Conservation (phyloP, 2,329 filamentous ascomycete genomes). For the Pyrenochaeta sp. region DNA sequence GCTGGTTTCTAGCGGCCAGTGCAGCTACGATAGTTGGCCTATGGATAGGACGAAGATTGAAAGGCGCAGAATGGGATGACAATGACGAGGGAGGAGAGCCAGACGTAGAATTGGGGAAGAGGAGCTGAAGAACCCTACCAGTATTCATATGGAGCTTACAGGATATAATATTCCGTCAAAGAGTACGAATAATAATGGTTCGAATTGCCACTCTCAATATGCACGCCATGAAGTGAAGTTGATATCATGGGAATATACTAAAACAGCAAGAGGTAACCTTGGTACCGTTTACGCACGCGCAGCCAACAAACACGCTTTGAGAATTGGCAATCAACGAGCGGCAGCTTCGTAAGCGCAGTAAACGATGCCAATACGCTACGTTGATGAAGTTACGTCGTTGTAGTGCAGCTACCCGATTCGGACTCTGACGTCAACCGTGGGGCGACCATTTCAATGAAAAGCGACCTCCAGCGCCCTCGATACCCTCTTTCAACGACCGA, state of each 20-base stretch:
- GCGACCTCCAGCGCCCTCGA: slow-evolving; percentile 8
- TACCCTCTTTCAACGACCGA: not conserved
- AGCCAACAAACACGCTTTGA: not conserved
- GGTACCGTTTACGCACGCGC: not conserved
- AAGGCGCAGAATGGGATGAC: slow-evolving; percentile 49
- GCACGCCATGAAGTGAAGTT: too few relatives aligned
- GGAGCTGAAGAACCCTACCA: slow-evolving; percentile 56
- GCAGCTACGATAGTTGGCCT: slow-evolving; percentile 73
- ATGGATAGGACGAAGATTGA: slow-evolving; percentile 72
- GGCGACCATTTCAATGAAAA: slow-evolving; percentile 20
- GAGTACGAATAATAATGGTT: too few relatives aligned
- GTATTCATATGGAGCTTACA: too few relatives aligned
- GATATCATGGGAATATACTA: not conserved
- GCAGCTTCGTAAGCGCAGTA: slow-evolving; percentile 13
- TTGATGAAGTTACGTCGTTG: slow-evolving; percentile 34
- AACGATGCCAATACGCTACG: slow-evolving; percentile 6
- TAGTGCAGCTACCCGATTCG: slow-evolving; percentile 25
- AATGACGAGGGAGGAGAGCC: slow-evolving; percentile 51
- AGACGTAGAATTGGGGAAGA: slow-evolving; percentile 76
- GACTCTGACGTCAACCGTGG: slow-evolving; percentile 36
- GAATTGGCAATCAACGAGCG: not conserved
- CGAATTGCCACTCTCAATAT: too few relatives aligned
- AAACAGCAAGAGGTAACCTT: not conserved
- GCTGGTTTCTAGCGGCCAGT: slow-evolving; percentile 79
- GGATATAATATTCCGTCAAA: too few relatives aligned